Base-by-base conservation (phyloP, 148 eudicot species). In the Amaranthus hypochondriacus region DNA sequence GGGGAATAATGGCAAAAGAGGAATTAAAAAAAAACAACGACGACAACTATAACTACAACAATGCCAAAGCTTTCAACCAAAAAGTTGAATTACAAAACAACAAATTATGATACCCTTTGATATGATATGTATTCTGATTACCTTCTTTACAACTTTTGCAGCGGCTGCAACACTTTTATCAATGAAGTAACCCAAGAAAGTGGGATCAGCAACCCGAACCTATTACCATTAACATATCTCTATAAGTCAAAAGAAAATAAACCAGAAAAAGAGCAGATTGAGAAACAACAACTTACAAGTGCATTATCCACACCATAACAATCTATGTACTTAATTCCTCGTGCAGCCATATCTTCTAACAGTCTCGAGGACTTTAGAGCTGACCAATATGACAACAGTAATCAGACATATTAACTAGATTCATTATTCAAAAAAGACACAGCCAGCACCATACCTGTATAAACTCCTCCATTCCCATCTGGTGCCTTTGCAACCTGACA, bases 381-480 rank as follows among this genome's bases (percentile, higher is more conserved):
- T 95, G 85, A 69, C 73, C 57, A 66, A 15, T 56, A 61, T 59
- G 14, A 73, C 9, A 66, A 73, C 62, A 58, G 50, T 52, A 42
- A 59, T 83, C 65, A 75, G 73, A 72, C 12, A 52, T 18, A 15
- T 6, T 46, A 76, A 18, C 46, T 46, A 39, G 56, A 50, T 44
- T 63, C 7, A 46, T 4, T n/a, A 43, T 43, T 43, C 50, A 11
- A 6, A 18, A 55, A 57, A 11, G 67, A 55, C 49, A 46, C 21
- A 21, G 13, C n/a, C n/a, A 63, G 43, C 9, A 46, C 39, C 67
- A 48, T 75, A 95, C 98, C 98, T 75, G 92, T 77, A 84, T 88
- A 95, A 67, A 95, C 94, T 85, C 99, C 99, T 85, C 99, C 99
- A 82, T 95, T 95, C 63, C 99, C 99, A 86, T 95, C 99, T 48